Base-by-base conservation (phyloP, 2,329 filamentous ascomycete genomes). In the Sphaceloma murrayae region DNA sequence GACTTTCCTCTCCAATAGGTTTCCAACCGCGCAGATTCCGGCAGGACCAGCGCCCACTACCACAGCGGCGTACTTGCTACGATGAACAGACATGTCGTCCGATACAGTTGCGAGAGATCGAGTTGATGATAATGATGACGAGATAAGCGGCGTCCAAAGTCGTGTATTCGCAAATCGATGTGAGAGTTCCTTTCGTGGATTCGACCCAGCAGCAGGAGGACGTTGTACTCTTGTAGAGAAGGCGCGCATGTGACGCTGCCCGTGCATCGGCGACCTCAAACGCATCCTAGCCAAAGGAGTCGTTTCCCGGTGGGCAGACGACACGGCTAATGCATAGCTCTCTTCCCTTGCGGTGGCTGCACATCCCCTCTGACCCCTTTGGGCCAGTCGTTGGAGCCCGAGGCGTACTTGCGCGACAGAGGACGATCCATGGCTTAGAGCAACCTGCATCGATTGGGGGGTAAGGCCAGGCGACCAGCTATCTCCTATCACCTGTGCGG, bases 11-110 rank as follows among this genome's bases (percentile, higher is more conserved):
- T 79, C 74, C 13, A 80, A 64, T 13, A 80, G 59, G 52, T 77
- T 78, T n/a, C 77, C 76, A 17, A 80, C 65, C 5, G 70, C 71
- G 3, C 74, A 75, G 45, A 80, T 67, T 46, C 77, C 77, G 32
- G 72, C 73, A 3, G 74, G 70, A 11, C 75, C 75, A 45, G 68
- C 73, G 40, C 75, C 75, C 14, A 77, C 70, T 2, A 79, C 74
- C 1, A 78, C 68, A 2, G 74, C 74, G 39, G 66, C 67, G 53
- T 67, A 75, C 32, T 50, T 50, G 33, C 38, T 46, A 46, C 46
- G 40, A 27, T 50, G 48, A 29, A 48, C 43, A 24, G 48, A 50
- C 48, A 50, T 48, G 29, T 50, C 46, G 39, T 39, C 40, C 19
- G 34, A 40, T 5, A 40, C 14, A 29, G 36, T 40, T 8, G 36